Evolutionary conservation across 2,329 filamentous ascomycete genomes (phyloP), one percentile per base, ranked within the genome.

Genomic region (Bertia moriformis): DNA sequence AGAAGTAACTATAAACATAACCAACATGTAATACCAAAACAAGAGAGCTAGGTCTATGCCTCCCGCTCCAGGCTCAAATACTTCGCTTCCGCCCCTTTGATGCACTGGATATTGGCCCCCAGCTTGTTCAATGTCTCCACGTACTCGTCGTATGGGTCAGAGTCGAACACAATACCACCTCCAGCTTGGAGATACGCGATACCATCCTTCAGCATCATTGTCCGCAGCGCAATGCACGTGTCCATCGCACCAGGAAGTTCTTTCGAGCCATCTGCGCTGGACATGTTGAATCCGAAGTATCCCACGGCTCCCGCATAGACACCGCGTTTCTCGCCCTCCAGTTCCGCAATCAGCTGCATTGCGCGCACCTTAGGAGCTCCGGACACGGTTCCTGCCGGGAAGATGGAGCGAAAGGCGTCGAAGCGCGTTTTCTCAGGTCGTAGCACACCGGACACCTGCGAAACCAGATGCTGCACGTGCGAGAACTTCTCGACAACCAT

Each of bases 71-170:
- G 10, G 19, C 37, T 38, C 14, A 14, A 7, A 56, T 79, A 76
- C 55, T 71, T 66, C 55, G 80, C 70, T 63, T 95, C 89, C 2
- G 88, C 89, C 39, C 78, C 74, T 42, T 78, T 80, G 56, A 96
- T 88, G 60, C 85, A 91, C 48, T 82, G 73, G 66, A 93, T 86
- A 57, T 93, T 93, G 35, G 86, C 84, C 18, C 83, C 78, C 37
- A 94, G 66, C 69, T 98, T 98, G 66, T 98, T 96, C 64, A 91
- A 85, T 46, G 93, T 95, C 71, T 96, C 86, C 60, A 89, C 74
- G 68, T 88, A 95, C 60, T 96, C 91, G 46, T 95, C 85, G 50
- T 83, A 81, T 39, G 77, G 82, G 54, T 93, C 88, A 30, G 84
- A 93, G 59, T 96, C 91, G 53, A 89, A 94, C 33, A 94, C 88